Base-by-base conservation (phyloP, 495 filamentous ascomycete genomes). In the Physcia stellaris region DNA sequence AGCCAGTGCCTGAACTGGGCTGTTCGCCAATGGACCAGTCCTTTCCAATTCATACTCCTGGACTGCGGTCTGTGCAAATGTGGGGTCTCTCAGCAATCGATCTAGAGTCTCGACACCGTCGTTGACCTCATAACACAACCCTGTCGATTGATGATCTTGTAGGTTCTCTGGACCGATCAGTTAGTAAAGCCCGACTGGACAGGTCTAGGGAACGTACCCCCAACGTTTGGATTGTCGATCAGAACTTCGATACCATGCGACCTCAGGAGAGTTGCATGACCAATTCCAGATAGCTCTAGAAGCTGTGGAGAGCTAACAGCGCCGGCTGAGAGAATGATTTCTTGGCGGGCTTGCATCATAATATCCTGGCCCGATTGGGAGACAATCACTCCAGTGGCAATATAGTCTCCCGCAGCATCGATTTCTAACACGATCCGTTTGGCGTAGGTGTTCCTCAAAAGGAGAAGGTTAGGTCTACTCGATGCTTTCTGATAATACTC, bases 231-330 rank as follows among this genome's bases (percentile, higher is more conserved):
- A 32, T 63, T 61, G 17, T 63, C 46, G 32, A 66, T 52, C 18
- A 51, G 46, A 24, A 62, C 42, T 6, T 62, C 47, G 39, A 69
- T 71, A 13, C 58, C 54, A n/a, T 53, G 52, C 0, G 41, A 42
- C 0, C 44, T 28, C 2, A 73, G 58, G 4, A 64, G 26, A 7
- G 41, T 29, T 4, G 28, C 17, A 13, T 57, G 48, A 0, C 74
- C 74, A 19, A 78, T 58, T 2, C 75, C 75, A 4, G 71, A 77
- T 1, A 77, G 50, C 48, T 76, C 67, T 0, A 79, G 61, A 2
- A 78, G 37, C 47, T 77, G 66, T 0, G 71, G 68, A 0, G 67
- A 63, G 30, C 70, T 58, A 24, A 74, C 42, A 0, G 59, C 48
- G 0, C 74, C 75, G 1, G 66, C 68, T 1, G 64, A 57, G 22